Evolutionary conservation across 495 filamentous ascomycete species (phyloP).

Genomic region (Corynascus novoguineensis): DNA sequence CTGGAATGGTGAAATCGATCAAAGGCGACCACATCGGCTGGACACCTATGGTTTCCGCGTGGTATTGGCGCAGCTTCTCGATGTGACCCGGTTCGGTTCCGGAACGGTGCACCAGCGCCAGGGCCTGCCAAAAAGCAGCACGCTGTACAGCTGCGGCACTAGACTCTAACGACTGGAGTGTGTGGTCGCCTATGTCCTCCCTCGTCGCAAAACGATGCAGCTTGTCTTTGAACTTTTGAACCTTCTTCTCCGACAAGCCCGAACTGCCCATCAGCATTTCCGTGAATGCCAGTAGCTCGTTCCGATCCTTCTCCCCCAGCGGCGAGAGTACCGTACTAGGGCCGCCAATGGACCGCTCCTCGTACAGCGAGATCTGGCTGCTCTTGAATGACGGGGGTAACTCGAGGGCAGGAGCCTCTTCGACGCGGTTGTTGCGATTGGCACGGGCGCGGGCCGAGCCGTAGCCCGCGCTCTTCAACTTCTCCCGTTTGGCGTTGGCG

Average conservation of each 20-base stretch:
- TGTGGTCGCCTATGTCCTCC: not conserved
- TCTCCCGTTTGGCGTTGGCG: constrained; percentile 14
- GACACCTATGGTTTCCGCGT: constrained; percentile 3
- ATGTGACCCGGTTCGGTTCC: constrained; percentile 12
- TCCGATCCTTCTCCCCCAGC: constrained; percentile 13
- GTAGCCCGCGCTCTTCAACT: constrained; percentile 23
- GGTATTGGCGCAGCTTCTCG: constrained; percentile 18
- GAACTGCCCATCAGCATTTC: constrained; percentile 11
- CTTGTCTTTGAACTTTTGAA: constrained; percentile 12
- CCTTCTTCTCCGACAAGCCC: constrained; percentile 14
- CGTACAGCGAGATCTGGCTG: constrained; percentile 26
- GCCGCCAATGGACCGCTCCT: constrained; percentile 17
- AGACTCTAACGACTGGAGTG: not conserved
- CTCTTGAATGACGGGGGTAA: constrained; percentile 43
- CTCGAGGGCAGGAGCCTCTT: constrained; percentile 38
- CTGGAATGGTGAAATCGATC: not conserved
- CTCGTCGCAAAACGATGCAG: not conserved
- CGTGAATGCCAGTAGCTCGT: constrained; percentile 9
- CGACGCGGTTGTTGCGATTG: constrained; percentile 33
- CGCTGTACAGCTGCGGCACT: constrained; percentile 5
- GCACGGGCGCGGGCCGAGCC: constrained; percentile 36
- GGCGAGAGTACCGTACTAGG: constrained; percentile 12
- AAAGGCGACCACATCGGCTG: constrained; percentile 16
- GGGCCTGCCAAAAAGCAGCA: constrained; percentile 14
- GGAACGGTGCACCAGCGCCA: constrained; percentile 14